Conservation (phyloP, 2,329 filamentous ascomycete genomes). For the Onygenales sp. region DNA sequence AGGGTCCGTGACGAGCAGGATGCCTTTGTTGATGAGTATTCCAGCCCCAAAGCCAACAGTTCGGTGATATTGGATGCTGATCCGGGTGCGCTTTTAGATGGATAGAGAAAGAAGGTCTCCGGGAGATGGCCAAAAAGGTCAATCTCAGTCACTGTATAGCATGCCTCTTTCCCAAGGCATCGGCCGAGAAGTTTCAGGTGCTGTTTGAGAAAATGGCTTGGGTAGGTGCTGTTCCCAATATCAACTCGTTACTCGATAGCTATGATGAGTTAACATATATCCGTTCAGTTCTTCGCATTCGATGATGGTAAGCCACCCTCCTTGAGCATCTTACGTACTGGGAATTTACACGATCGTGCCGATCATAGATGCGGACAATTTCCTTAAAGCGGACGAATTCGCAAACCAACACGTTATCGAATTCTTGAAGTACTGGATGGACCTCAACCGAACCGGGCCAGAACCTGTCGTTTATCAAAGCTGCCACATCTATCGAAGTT, state of each 20-base stretch:
- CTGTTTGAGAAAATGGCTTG: conserved; percentile 8
- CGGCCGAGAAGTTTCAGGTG: conserved; percentile 3
- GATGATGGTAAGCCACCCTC: conserved; percentile 5
- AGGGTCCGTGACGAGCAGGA: conserved; percentile 1
- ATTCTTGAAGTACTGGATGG: conserved; percentile 7
- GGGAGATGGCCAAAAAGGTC: conserved; percentile 8
- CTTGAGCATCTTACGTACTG: not conserved
- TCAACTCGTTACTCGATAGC: not conserved
- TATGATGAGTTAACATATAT: not conserved
- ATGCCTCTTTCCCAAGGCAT: conserved; percentile 7
- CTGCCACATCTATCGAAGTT: conserved; percentile 7
- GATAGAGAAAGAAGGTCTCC: conserved; percentile 5
- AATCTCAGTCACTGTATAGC: conserved; percentile 7
- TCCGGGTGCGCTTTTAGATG: not conserved
- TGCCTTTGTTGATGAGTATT: conserved; percentile 4
- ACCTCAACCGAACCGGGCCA: conserved; percentile 6
- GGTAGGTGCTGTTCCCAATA: conserved; percentile 3
- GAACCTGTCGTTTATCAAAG: conserved; percentile 7
- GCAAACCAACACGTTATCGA: conserved; percentile 3
- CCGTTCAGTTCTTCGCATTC: conserved; percentile 7
- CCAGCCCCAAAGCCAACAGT: not conserved
- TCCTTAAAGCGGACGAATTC: conserved; percentile 6
- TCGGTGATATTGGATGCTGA: not conserved
- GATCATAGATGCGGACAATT: conserved; percentile 5
- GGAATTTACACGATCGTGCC: not conserved